Base-by-base conservation (phyloP, 1,284 basidiomycete species). In the Fomitopsis palustris region DNA sequence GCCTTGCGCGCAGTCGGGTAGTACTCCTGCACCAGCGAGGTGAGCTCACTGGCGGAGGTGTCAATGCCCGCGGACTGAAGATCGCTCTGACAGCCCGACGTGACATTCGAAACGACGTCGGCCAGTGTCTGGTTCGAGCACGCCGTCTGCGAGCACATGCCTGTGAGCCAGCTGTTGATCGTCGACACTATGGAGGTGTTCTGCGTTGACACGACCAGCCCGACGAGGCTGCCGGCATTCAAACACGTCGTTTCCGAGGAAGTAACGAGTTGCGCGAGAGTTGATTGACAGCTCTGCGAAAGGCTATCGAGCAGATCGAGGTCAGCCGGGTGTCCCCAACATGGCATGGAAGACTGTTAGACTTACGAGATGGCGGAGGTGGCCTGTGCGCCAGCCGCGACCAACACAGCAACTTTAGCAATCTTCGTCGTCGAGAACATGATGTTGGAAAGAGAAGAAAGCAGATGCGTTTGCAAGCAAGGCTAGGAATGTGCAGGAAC, bases 51-150 rank as follows among this genome's bases (percentile, higher is more conserved):
- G 7, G 62, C 37, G 38, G 73, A 39, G 16, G 73, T 62, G 19
- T 68, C 66, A 38, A 76, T 41, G 17, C 77, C 74, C 31, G 76
- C 43, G 12, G 72, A 67, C 23, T 70, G 65, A 19, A 86, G 71
- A 42, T 86, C 84, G 35, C 68, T 68, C 17, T 75, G 65, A 70
- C 87, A 90, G 19, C 84, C 85, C 17, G 67, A 64, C 1, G 81
- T 81, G 51, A 85, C 60, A 62, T 78, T 83, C 47, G 73, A 67
- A 6, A 79, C 77, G 37, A 88, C 72, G 8, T 73, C 65, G 16
- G 78, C 70, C n/a, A 84, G 75, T 3, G 82, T 81, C 31, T 72
- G 70, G 65, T 88, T 86, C 61, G 73, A 79, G 72, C 88, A 90
- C n/a, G 81, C 70, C 2, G 75, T 69, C 52, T 77, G 74, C 31